Evolutionary conservation across 805 yeast genomes (phyloP), one percentile per base, ranked within the genome.

Genomic region (Tetrapisispora fleetii): DNA sequence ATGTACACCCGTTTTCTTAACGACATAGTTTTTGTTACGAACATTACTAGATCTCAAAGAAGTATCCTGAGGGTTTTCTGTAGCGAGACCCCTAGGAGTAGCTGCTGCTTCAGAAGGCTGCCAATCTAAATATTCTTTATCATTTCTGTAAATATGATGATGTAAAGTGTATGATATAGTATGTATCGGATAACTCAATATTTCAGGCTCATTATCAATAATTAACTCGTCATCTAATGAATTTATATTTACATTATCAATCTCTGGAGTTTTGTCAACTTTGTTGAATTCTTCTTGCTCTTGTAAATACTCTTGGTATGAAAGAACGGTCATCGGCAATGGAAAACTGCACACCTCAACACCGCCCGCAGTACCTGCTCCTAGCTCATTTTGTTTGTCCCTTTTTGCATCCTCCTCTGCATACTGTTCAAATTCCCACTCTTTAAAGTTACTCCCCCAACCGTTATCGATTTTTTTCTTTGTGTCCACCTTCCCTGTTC

Each of bases 261-360:
- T 32, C 2, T 18, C 10, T 14, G 44, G 37, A n/a, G 18, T 5
- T 13, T 18, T 41, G n/a, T 41, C 28, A 5, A 41, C 2, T 18
- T 13, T 30, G 22, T 41, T 41, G 18, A 30, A 41, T 18, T 41
- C 44, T 18, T 41, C 28, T 41, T 41, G 37, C 18, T 45, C 43
- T 60, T 80, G 81, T 68, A 87, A 79, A 83, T 85, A 90, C 62
- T 89, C 93, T 62, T 83, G 88, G 62, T 85, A 80, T 51, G 96
- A 83, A 3, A 41, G n/a, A 19, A 22, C 13, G 7, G 44, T 41
- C 41, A 37, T 43, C 5, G 49, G 67, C 73, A 38, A 55, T 21
- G 39, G 39, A 22, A 33, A 33, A 24, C 45, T 22, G 9, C 38
- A 33, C 22, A 33, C 22, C 16, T 42, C 66, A 53, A 66, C 67